These are phyloP conservation scores for Petunia secreta DNA, from an alignment of 257 asterid species.

Conservation along the genomic window DNA sequence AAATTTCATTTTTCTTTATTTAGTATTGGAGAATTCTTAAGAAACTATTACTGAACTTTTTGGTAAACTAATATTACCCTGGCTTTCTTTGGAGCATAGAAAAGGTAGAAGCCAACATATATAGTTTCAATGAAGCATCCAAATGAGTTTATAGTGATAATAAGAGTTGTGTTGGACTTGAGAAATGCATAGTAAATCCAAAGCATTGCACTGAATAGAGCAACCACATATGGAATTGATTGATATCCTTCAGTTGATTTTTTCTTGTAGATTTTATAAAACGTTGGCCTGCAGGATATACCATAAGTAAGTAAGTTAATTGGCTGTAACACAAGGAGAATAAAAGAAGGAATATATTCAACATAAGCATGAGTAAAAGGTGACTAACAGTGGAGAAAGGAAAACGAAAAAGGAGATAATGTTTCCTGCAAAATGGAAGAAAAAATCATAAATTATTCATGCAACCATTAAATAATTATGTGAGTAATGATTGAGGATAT, in stretches of 20 bases:
- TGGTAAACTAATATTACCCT: slow-evolving; percentile 34
- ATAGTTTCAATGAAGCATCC: slow-evolving; percentile 50
- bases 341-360: not conserved
- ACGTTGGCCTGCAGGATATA: slow-evolving; percentile 45
- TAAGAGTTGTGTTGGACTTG: slow-evolving; percentile 50
- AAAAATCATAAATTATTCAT: not conserved
- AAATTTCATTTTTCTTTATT: not conserved
- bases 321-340: not conserved
- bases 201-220: slow-evolving; percentile 45
- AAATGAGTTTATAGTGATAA: slow-evolving; percentile 55
- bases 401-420: slow-evolving; percentile 44
- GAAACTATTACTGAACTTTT: no score
- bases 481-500: no score
- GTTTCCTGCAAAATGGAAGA: slow-evolving; percentile 44
- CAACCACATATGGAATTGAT: slow-evolving; percentile 46
- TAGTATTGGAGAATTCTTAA: no score
- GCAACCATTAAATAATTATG: no score
- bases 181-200: slow-evolving; percentile 59
- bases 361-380: no score
- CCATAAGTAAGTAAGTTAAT: not conserved
- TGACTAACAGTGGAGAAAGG: slow-evolving; percentile 48
- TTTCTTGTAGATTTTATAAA: slow-evolving; percentile 42
- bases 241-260: slow-evolving; percentile 51
- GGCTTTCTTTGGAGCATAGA: slow-evolving; percentile 45
- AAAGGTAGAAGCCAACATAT: slow-evolving; percentile 47